A percentile compares a stretch with the other conserved stretches of the same genome.
Conservation (phyloP, 2,329 filamentous ascomycete genomes). For the Karstenula rhodostoma region DNA sequence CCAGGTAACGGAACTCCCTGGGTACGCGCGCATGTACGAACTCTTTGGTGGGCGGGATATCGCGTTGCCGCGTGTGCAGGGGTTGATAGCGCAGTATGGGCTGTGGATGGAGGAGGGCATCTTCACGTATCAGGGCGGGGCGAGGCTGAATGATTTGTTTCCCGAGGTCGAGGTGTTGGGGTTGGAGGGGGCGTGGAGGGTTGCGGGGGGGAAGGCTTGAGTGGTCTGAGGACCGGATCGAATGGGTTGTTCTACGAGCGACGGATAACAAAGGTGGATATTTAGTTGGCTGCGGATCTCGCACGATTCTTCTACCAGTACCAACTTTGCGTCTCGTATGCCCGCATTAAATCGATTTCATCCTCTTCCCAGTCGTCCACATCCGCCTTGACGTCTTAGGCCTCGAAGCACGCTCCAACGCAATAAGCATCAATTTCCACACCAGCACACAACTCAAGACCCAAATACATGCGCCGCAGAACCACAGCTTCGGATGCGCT, state of each 20-base stretch:
- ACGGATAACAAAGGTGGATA: too few species aligned
- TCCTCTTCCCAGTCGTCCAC: background rate
- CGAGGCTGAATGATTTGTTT: constrained; percentile 22
- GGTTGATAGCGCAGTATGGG: constrained; percentile 14
- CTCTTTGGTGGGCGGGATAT: constrained; percentile 16
- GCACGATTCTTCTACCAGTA: too few species aligned
- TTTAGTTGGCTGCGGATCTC: too few species aligned
- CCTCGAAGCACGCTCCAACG: constrained; percentile 3
- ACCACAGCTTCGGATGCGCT: constrained; percentile 2
- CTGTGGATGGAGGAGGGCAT: constrained; percentile 19
- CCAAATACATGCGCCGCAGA: background rate
- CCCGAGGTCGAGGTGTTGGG: constrained; percentile 20
- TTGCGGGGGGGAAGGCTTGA: background rate
- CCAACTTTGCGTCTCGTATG: too few species aligned
- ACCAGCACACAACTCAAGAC: background rate
- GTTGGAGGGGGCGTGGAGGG: constrained; percentile 19
- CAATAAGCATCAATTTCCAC: constrained; percentile 4
- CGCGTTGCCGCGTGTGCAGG: constrained; percentile 10
- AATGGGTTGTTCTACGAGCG: too few species aligned
- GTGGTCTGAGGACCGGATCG: background rate
- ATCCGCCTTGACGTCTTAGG: background rate
- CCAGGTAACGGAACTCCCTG: constrained; percentile 23
- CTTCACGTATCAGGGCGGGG: constrained; percentile 2
- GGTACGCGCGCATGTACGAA: constrained; percentile 10
- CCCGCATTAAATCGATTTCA: too few species aligned